These are phyloP conservation scores for Fraxinus quadrangulata DNA, from an alignment of 257 asterid species.

Conservation along the genomic window DNA sequence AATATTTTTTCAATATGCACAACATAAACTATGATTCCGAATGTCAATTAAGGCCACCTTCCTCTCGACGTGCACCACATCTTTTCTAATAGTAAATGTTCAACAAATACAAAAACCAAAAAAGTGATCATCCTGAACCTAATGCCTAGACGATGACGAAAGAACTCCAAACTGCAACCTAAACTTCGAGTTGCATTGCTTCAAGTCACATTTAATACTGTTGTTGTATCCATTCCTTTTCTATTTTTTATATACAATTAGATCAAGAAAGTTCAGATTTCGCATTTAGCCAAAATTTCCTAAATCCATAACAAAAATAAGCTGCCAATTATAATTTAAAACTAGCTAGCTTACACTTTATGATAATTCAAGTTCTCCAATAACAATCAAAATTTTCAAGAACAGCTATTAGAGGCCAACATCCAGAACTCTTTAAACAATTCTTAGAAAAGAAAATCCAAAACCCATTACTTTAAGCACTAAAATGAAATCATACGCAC, in stretches of 20 bases:
- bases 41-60: neutral
- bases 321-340: neutral
- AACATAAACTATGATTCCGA: neutral
- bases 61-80: neutral
- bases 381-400: neutral
- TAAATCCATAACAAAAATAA: neutral
- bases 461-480: constrained; percentile 15
- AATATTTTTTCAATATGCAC: neutral
- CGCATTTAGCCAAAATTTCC: neutral
- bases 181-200: constrained; percentile 4
- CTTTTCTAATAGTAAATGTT: neutral
- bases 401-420: constrained; percentile 1
- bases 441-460: neutral
- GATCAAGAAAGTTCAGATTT: neutral
- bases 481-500: constrained; percentile 29
- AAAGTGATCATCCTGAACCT: neutral
- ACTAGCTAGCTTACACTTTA: neutral
- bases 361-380: neutral
- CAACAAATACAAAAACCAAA: neutral
- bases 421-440: neutral
- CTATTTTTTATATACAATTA: neutral
- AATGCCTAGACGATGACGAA: neutral
- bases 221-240: neutral
- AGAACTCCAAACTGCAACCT: neutral
- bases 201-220: neutral